Evolutionary conservation across 73 alveolate species (phyloP).

Genomic region (Blepharisma stoltei): DNA sequence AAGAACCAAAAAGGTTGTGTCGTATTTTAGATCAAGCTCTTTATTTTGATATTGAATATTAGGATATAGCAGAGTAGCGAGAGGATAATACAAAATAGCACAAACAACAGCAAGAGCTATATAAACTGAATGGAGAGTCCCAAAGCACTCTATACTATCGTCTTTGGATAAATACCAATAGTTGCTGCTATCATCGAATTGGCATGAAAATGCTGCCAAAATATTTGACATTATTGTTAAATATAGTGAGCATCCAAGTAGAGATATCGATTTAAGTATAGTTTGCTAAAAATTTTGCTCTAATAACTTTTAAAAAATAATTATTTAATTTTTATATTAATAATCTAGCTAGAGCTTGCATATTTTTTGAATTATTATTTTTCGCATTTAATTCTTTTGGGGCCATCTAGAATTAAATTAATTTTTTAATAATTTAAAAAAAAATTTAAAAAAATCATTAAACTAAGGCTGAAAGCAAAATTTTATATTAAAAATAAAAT

Average conservation of each 20-base stretch:
- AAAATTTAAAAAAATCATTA: no score
- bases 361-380: no score
- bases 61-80: conserved; percentile 49
- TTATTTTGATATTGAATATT: conserved; percentile 41
- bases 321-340: no score
- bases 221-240: conserved; percentile 1
- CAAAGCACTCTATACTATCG: neutral
- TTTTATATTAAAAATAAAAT: no score
- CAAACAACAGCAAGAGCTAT: conserved; percentile 33
- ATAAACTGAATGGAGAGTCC: conserved; percentile 26
- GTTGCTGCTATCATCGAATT: neutral
- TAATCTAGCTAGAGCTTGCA: no score
- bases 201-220: conserved; percentile 9
- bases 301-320: no score
- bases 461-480: no score
- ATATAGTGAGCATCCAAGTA: neutral
- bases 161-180: neutral
- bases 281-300: no score
- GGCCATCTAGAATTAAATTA: no score
- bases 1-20: conserved; percentile 44
- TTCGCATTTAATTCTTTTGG: no score
- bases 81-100: conserved; percentile 44
- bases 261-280: neutral
- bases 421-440: no score
- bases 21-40: conserved; percentile 42